Evolutionary conservation across 371 early-diverging fungal species (phyloP).

Genomic region (Mucor piriformis): DNA sequence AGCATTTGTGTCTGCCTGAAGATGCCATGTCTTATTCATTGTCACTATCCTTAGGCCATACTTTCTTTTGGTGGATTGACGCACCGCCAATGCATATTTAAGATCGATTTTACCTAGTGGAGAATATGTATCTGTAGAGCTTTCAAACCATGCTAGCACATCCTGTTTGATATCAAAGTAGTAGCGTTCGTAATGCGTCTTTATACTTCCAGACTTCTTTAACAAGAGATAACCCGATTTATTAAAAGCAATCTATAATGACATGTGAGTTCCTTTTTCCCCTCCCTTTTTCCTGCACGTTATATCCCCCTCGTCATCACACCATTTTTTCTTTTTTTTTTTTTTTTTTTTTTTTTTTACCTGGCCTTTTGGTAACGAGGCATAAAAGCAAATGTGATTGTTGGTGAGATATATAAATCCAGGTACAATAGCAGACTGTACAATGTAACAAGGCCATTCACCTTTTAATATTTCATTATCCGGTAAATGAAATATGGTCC

Average conservation of each 20-base stretch:
- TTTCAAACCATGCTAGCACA: conserved; percentile 64
- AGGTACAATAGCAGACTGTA: conserved; percentile 68
- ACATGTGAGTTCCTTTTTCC: conserved; percentile 2
- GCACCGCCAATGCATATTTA: conserved; percentile 60
- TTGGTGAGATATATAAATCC: conserved; percentile 75
- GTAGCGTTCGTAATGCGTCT: conserved; percentile 54
- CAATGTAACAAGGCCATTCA: conserved; percentile 78
- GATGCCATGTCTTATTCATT: conserved; percentile 50
- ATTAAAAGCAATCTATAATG: conserved; percentile 47
- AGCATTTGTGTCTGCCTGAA: conserved; percentile 61
- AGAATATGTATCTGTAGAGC: conserved; percentile 68
- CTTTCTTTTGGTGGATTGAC: conserved; percentile 49
- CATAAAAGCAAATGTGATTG: conserved; percentile 75
- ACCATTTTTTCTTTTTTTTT: background rate
- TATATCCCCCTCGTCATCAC: background rate
- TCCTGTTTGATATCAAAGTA: conserved; percentile 75
- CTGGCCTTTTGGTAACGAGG: conserved; percentile 59
- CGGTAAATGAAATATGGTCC: conserved; percentile 63
- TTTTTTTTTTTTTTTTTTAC: conserved; percentile 29
- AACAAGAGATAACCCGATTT: conserved; percentile 68
- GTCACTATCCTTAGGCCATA: conserved; percentile 65
- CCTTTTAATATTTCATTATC: conserved; percentile 54
- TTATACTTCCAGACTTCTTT: conserved; percentile 49
- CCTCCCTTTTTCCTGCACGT: background rate
- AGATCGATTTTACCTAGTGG: conserved; percentile 74